Conservation (phyloP, 805 yeast species). For the Suhomyces emberorum region DNA sequence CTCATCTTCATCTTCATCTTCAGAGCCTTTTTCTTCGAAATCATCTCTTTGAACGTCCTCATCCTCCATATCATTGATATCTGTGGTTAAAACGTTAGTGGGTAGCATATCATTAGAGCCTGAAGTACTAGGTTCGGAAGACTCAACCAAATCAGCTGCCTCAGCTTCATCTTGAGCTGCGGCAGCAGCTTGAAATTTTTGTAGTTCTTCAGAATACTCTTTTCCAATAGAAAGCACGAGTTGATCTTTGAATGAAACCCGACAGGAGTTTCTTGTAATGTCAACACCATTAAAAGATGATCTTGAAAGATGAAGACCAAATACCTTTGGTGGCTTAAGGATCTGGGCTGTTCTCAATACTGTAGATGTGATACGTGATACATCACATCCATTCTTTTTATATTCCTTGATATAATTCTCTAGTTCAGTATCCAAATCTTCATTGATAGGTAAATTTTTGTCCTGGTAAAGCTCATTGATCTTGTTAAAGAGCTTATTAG, state of each 20-base stretch:
- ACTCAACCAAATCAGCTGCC: conserved; percentile 11
- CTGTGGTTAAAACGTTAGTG: conserved; percentile 20
- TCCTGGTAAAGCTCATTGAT: conserved; percentile 34
- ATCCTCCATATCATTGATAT: conserved; percentile 27
- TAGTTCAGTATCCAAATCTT: conserved; percentile 54
- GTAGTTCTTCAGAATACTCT: conserved; percentile 34
- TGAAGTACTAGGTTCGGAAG: conserved; percentile 12
- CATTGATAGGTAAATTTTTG: conserved; percentile 52
- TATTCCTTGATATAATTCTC: conserved; percentile 48
- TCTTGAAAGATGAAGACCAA: conserved; percentile 82
- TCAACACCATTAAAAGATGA: conserved; percentile 70
- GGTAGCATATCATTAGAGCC: conserved; percentile 1
- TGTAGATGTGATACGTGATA: conserved; percentile 52
- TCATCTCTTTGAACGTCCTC: conserved; percentile 37
- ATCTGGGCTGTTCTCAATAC: conserved; percentile 66
- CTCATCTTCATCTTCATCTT: conserved; percentile 25
- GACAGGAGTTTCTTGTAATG: conserved; percentile 71
- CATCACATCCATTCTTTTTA: conserved; percentile 39
- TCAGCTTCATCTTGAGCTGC: conserved; percentile 16
- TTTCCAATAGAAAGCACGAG: conserved; percentile 48
- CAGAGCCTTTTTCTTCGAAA: conserved; percentile 32
- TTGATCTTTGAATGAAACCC: conserved; percentile 60
- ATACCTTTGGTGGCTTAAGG: conserved; percentile 62
- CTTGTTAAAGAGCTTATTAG: conserved; percentile 18
- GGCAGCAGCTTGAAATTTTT: conserved; percentile 27